A percentile compares a stretch with the other conserved stretches of the same genome.
phyloP scores from a whole-genome alignment of 2,329 filamentous ascomycete genomes.

The Colletotrichum chlorophyti region DNA sequence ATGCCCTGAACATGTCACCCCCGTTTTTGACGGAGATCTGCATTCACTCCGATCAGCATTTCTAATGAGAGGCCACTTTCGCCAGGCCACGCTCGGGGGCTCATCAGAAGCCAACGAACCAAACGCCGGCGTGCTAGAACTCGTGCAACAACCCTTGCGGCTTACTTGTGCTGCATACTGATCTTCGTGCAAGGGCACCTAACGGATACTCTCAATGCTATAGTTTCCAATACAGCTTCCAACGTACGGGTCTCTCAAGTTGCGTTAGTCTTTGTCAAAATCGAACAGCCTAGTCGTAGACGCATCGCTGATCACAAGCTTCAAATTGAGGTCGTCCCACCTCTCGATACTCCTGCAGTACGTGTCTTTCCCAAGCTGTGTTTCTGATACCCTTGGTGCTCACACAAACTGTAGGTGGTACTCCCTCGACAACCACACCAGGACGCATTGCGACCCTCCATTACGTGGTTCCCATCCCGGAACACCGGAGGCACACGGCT shows the following conservation, averaged over 20 bases:
- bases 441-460: slow-evolving; percentile 10
- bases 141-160: background rate
- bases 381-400: background rate
- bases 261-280: background rate
- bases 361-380: background rate
- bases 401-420: background rate
- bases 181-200: background rate
- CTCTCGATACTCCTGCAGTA: background rate
- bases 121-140: background rate
- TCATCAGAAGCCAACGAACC: background rate
- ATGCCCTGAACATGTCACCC: background rate
- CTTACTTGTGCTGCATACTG: background rate
- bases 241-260: background rate
- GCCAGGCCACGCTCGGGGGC: background rate
- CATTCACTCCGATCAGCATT: too few relatives aligned
- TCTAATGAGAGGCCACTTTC: too few relatives aligned
- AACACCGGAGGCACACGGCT: background rate
- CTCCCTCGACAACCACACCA: too few relatives aligned
- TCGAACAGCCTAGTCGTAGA: background rate
- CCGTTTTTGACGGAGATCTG: slow-evolving; percentile 6
- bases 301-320: background rate
- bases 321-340: background rate
- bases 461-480: slow-evolving; percentile 4
- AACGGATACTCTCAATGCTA: slow-evolving; percentile 4
- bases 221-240: background rate